These are phyloP conservation scores for Primulina tabacum DNA, from an alignment of 257 asterid genomes.

Conservation along the genomic window DNA sequence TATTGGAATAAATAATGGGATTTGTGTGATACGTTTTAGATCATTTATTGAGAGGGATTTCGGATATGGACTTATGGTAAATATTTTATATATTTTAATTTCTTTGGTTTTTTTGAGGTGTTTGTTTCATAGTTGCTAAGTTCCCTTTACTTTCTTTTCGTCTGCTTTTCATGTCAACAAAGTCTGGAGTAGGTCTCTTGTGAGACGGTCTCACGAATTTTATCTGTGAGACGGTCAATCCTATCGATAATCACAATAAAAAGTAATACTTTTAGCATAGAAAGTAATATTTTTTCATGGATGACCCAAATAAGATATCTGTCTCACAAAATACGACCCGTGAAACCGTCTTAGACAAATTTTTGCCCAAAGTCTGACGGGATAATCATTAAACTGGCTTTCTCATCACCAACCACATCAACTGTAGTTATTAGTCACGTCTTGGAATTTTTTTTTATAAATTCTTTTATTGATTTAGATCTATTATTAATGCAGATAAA, in stretches of 20 bases:
- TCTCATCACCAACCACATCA: not conserved
- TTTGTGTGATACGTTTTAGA: not conserved
- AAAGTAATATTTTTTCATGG: too few relatives aligned
- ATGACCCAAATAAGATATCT: too few relatives aligned
- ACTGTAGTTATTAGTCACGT: not conserved
- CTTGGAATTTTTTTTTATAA: not conserved
- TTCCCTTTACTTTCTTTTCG: conserved; percentile 12
- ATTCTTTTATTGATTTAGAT: not conserved
- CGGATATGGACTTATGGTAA: not conserved
- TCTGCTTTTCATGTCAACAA: conserved; percentile 22
- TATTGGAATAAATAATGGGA: not conserved
- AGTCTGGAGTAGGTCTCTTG: too few relatives aligned
- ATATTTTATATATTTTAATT: not conserved
- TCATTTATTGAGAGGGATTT: not conserved
- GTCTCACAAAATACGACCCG: too few relatives aligned
- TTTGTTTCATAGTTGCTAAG: not conserved
- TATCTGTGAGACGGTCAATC: too few relatives aligned
- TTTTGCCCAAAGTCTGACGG: not conserved
- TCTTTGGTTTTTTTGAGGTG: not conserved
- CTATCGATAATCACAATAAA: too few relatives aligned
- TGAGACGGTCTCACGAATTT: too few relatives aligned
- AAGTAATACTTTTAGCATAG: too few relatives aligned
- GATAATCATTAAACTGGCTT: conserved; percentile 7
- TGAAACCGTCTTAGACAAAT: too few relatives aligned
- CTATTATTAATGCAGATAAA: not conserved